Conservation (phyloP, 305 asterid genomes). For the Rubia tinctorum region DNA sequence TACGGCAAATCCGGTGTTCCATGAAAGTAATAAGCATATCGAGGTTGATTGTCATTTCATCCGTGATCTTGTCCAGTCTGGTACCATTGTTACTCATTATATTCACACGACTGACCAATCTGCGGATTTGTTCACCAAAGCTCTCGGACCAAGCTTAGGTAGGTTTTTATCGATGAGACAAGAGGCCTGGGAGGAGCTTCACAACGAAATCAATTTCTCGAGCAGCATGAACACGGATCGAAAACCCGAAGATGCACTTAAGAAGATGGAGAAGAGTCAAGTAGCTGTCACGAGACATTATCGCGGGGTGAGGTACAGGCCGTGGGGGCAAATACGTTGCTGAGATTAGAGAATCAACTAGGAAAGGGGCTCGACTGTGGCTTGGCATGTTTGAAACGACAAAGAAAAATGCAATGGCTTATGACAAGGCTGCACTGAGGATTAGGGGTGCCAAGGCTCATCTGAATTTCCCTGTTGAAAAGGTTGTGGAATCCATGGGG, state of each 20-base stretch:
- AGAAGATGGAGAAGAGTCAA: constrained; percentile 11
- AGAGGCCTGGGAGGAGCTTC: no score
- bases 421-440: background rate
- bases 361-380: background rate
- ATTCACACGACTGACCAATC: no score
- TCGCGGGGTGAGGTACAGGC: constrained; percentile 71
- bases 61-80: no score
- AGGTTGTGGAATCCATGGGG: background rate
- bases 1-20: no score
- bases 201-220: constrained; percentile 39
- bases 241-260: background rate
- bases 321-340: constrained; percentile 58
- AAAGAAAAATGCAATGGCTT: background rate
- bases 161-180: no score
- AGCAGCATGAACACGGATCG: background rate
- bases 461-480: background rate
- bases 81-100: no score
- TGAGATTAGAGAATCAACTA: background rate
- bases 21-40: no score
- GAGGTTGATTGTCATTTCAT: no score
- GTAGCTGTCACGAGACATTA: constrained; percentile 32
- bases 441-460: background rate
- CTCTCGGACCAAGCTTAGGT: no score
- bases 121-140: no score
- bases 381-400: background rate